These are phyloP conservation scores for Lactarius vividus DNA, from an alignment of 768 basidiomycete genomes.

Conservation along the genomic window DNA sequence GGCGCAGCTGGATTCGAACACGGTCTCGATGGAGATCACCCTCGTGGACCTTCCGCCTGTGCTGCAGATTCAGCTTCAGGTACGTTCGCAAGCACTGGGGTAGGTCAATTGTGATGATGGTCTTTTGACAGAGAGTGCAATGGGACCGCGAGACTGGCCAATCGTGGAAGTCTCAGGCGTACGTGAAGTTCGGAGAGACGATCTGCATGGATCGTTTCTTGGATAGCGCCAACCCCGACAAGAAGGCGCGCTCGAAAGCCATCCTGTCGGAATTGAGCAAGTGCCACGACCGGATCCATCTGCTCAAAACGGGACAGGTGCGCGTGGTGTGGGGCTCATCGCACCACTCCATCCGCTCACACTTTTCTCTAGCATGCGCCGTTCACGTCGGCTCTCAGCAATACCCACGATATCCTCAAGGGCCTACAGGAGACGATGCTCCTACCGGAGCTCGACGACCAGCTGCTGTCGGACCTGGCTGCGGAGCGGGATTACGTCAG, in stretches of 20 bases:
- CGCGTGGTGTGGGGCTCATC: slow-evolving; percentile 13
- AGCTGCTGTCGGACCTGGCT: slow-evolving; percentile 50
- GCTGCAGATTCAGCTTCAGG: slow-evolving; percentile 95
- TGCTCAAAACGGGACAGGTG: slow-evolving; percentile 73
- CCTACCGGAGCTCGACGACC: slow-evolving; percentile 56
- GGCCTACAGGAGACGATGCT: slow-evolving; percentile 41
- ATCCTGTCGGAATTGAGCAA: slow-evolving; percentile 64
- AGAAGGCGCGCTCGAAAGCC: slow-evolving; percentile 65
- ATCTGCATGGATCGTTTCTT: slow-evolving; percentile 92
- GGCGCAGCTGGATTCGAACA: slow-evolving; percentile 84
- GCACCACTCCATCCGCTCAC: neutral
- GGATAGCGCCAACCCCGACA: slow-evolving; percentile 66
- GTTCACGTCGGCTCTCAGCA: slow-evolving; percentile 53
- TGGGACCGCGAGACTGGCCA: slow-evolving; percentile 90
- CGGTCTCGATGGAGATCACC: slow-evolving; percentile 83
- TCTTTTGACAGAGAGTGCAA: slow-evolving; percentile 68
- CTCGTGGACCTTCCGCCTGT: slow-evolving; percentile 85
- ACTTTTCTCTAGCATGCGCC: slow-evolving; percentile 51
- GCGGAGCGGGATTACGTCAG: slow-evolving; percentile 53
- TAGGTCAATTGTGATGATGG: neutral
- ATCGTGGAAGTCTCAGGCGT: slow-evolving; percentile 94
- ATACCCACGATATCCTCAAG: slow-evolving; percentile 57
- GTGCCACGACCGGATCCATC: slow-evolving; percentile 64
- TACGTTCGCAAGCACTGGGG: slow-evolving; percentile 35
- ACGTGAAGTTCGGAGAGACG: slow-evolving; percentile 85